These are phyloP conservation scores for Pholiota microspora DNA, from an alignment of 768 basidiomycete species.

Conservation along the genomic window DNA sequence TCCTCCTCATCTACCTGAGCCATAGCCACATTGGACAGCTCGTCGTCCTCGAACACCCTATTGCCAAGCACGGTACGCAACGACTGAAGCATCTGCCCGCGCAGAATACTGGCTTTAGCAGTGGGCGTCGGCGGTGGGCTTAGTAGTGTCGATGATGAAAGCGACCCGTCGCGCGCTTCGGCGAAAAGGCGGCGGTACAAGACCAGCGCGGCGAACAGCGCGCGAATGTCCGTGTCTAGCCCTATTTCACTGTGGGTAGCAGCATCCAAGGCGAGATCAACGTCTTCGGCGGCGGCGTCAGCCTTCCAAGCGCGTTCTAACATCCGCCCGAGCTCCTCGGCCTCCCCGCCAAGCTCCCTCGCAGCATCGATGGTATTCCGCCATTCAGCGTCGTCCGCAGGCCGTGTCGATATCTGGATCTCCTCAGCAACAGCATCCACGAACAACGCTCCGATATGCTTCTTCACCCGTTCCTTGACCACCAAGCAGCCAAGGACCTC, in stretches of 20 bases:
- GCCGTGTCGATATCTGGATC: slow-evolving; percentile 27
- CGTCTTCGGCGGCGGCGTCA: background rate
- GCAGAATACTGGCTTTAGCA: slow-evolving; percentile 11
- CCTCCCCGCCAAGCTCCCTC: slow-evolving; percentile 58
- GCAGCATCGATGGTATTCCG: slow-evolving; percentile 55
- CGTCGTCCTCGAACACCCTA: slow-evolving; percentile 39
- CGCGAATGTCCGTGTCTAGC: slow-evolving; percentile 44
- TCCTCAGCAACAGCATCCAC: slow-evolving; percentile 38
- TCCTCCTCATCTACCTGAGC: slow-evolving; percentile 59
- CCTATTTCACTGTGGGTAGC: background rate
- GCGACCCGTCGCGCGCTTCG: slow-evolving; percentile 8
- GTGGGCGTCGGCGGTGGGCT: slow-evolving; percentile 63
- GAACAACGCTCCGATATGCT: slow-evolving; percentile 55
- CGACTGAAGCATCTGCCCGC: slow-evolving; percentile 27
- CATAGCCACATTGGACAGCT: slow-evolving; percentile 18
- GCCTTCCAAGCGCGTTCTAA: slow-evolving; percentile 59
- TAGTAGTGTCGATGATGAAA: slow-evolving; percentile 35
- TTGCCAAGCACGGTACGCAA: slow-evolving; percentile 56
- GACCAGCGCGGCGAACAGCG: slow-evolving; percentile 57
- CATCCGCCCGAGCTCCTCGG: slow-evolving; percentile 48
- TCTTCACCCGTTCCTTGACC: slow-evolving; percentile 50
- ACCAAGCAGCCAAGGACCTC: slow-evolving; percentile 48
- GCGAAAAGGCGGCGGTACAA: slow-evolving; percentile 61
- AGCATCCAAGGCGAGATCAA: too few relatives aligned
- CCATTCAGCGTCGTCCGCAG: slow-evolving; percentile 29